phyloP scores from a whole-genome alignment of 495 filamentous ascomycete species.

The Penicillium lividum region DNA sequence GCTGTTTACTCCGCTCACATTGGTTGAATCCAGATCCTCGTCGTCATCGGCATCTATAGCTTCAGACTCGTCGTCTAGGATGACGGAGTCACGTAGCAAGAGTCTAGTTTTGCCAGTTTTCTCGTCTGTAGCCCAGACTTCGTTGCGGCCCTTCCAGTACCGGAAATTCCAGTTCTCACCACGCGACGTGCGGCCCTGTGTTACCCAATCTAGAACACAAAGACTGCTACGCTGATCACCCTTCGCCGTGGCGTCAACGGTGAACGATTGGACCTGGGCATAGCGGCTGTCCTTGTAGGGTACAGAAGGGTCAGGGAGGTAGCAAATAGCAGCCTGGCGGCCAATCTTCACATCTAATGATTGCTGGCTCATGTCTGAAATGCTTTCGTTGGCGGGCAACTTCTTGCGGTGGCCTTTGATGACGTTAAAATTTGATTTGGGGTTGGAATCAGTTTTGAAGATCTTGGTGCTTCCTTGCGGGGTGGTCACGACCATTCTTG shows the following conservation, averaged over 20 bases:
- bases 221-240: constrained; percentile 51
- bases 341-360: constrained; percentile 62
- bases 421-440: constrained; percentile 20
- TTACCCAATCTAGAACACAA: constrained; percentile 91
- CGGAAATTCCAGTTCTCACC: constrained; percentile 89
- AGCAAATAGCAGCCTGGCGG: constrained; percentile 68
- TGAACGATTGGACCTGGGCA: constrained; percentile 77
- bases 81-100: constrained; percentile 77
- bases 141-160: constrained; percentile 78
- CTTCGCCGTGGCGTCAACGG: constrained; percentile 56
- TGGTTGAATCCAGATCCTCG: constrained; percentile 10
- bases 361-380: constrained; percentile 65
- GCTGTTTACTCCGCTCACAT: constrained; percentile 13
- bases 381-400: constrained; percentile 24
- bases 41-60: constrained; percentile 41
- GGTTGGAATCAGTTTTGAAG: constrained; percentile 69
- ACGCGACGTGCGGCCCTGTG: constrained; percentile 76
- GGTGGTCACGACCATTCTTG: constrained; percentile 80
- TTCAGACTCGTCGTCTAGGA: constrained; percentile 59
- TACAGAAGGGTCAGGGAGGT: constrained; percentile 93
- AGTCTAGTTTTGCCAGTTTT: constrained; percentile 53
- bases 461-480: constrained; percentile 92
- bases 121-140: constrained; percentile 66
- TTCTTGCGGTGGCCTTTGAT: constrained; percentile 34
- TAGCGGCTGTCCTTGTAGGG: constrained; percentile 81